A percentile compares a stretch with the other conserved stretches of the same genome.
phyloP scores from a whole-genome alignment of 371 early-diverging fungal species.

The Mucor velutinosus region DNA sequence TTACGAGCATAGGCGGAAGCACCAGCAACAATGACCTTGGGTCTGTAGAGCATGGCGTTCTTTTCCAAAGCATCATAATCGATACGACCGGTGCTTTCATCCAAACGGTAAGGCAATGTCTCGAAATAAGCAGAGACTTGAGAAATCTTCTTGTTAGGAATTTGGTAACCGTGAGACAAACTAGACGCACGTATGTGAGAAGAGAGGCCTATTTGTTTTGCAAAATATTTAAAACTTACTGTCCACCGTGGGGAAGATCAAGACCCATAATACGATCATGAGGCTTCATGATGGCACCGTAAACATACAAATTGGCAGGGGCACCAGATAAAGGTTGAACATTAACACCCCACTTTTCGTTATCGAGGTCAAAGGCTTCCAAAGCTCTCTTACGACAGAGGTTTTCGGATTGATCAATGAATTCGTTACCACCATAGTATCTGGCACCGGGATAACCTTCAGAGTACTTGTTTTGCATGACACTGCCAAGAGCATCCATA shows the following conservation, averaged over 20 bases:
- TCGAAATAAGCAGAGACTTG: constrained; percentile 97
- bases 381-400: constrained; percentile 97
- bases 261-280: constrained; percentile 99
- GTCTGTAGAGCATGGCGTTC: constrained; percentile 88
- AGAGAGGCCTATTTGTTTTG: neutral
- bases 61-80: constrained; percentile 94
- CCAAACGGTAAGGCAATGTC: constrained; percentile 95
- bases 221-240: constrained; percentile 78
- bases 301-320: constrained; percentile 98
- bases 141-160: constrained; percentile 97
- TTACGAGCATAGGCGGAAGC: constrained; percentile 96
- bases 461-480: constrained; percentile 99
- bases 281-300: constrained; percentile 94
- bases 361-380: constrained; percentile 88
- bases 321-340: constrained; percentile 97
- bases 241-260: constrained; percentile 99
- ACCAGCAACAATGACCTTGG: constrained; percentile 98
- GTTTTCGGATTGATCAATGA: constrained; percentile 94
- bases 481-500: constrained; percentile 96
- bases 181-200: constrained; percentile 33
- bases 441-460: constrained; percentile 98
- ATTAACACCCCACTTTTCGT: constrained; percentile 98
- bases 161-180: constrained; percentile 99
- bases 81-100: constrained; percentile 90
- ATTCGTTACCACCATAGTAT: constrained; percentile 99